A percentile compares a stretch with the other conserved stretches of the same genome.
phyloP scores from a whole-genome alignment of 345 rosid species.

The Mangifera indica region DNA sequence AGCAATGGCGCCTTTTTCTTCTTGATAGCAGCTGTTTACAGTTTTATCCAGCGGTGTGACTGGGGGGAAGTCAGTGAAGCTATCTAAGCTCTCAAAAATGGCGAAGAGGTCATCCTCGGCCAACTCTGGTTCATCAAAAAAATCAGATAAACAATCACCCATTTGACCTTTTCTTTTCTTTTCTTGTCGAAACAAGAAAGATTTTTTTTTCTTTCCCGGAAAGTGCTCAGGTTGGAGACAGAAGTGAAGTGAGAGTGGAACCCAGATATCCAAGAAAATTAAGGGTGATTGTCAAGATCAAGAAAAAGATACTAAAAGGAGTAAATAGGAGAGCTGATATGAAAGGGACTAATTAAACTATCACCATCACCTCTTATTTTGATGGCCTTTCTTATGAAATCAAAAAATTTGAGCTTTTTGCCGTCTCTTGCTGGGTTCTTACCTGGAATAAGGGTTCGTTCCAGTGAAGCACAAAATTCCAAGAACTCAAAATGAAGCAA shows the following conservation, averaged over 20 bases:
- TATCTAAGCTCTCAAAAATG: slow-evolving; percentile 71
- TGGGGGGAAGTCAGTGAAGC: slow-evolving; percentile 52
- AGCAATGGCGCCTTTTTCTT: slow-evolving; percentile 14
- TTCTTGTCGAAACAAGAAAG: slow-evolving; percentile 15
- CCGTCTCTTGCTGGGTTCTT: slow-evolving; percentile 4
- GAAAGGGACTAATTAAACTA: slow-evolving; percentile 68
- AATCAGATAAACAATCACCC: slow-evolving; percentile 46
- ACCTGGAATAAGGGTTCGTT: slow-evolving; percentile 4
- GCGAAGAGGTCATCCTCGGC: slow-evolving; percentile 74
- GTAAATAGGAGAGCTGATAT: slow-evolving; percentile 37
- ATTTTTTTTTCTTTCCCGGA: slow-evolving; percentile 9
- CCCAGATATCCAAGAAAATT: neutral
- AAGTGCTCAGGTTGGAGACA: slow-evolving; percentile 14
- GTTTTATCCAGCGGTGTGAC: slow-evolving; percentile 37
- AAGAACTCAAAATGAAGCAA: slow-evolving; percentile 12
- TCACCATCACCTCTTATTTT: slow-evolving; percentile 48
- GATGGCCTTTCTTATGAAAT: slow-evolving; percentile 1
- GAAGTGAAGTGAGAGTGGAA: slow-evolving; percentile 7
- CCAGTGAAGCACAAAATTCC: slow-evolving; percentile 16
- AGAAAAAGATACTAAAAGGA: slow-evolving; percentile 31
- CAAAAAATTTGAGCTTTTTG: slow-evolving; percentile 2
- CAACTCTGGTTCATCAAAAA: slow-evolving; percentile 50
- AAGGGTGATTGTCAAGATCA: slow-evolving; percentile 26
- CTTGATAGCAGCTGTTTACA: slow-evolving; percentile 11
- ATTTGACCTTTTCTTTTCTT: slow-evolving; percentile 24